Base-by-base conservation (phyloP, 352 stramenopile species). In the Phytopythium delawarense region DNA sequence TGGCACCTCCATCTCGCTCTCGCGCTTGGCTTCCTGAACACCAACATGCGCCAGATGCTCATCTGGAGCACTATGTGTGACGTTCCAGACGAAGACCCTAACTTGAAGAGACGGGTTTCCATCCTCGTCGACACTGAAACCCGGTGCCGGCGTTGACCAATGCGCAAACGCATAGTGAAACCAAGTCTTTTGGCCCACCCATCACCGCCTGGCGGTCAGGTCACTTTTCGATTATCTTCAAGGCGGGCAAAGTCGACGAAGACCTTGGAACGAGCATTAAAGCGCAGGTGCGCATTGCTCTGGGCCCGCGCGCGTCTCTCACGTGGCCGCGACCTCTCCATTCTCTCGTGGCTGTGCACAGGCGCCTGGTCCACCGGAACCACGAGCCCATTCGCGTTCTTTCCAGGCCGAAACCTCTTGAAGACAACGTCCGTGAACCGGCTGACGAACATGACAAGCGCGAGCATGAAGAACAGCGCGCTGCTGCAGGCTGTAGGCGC, bases 381-480 rank as follows among this genome's bases (percentile, higher is more conserved):
- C 40, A 7, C 40, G 12, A 23, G 18, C 40, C 9, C 40, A 48
- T 48, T 48, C 40, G 16, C 40, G 40, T 16, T 48, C 40, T 23
- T 48, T 48, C 40, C 40, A 11, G 40, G 40, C 16, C 18, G 40
- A 23, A 48, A 23, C 40, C 40, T 4, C 40, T 48, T 48, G 16
- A 48, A 48, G 40, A 37, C 32, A 4, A 4, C 32, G 5, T 9
- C 32, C 32, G 5, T 9, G 5, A 37, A 9, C 32, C 32, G 9
- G n/a, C 44, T 50, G 8, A 30, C 40, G 44, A 25, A 13, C 44
- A 50, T 50, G 44, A 20, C 20, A 20, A 2, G 40, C 40, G 44
- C n/a, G 20, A 50, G 44, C 8, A 50, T 50, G 44, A 50, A 50
- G 44, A 50, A 50, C 44, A 50, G 44, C 44, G 44, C 44, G 44